A percentile compares a stretch with the other conserved stretches of the same genome.
phyloP scores from a whole-genome alignment of 306 rosid genomes.

The Casuarina glauca region DNA sequence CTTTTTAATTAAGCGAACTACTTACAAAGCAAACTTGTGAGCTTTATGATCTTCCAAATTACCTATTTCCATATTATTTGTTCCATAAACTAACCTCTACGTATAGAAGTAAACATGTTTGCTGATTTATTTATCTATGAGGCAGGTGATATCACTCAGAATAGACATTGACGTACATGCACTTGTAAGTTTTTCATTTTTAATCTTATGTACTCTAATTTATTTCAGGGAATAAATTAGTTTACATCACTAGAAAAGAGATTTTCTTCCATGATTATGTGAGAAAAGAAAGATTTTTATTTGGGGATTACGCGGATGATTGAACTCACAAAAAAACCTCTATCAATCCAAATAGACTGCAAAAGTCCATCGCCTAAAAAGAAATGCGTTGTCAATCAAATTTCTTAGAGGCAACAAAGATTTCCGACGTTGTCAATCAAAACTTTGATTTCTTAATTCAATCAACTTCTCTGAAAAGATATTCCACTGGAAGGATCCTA shows the following conservation, averaged over 20 bases:
- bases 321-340: background rate
- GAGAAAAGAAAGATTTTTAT: background rate
- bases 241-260: background rate
- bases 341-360: slow-evolving; percentile 11
- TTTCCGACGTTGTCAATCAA: slow-evolving; percentile 20
- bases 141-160: too few relatives aligned
- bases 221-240: background rate
- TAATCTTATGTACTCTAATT: background rate
- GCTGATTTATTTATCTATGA: too few relatives aligned
- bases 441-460: slow-evolving; percentile 18
- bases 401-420: slow-evolving; percentile 17
- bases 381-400: slow-evolving; percentile 22
- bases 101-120: too few relatives aligned
- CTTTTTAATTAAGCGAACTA: too few relatives aligned
- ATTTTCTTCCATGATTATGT: background rate
- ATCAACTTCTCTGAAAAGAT: slow-evolving; percentile 34
- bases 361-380: slow-evolving; percentile 9
- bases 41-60: too few relatives aligned
- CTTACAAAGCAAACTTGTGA: too few relatives aligned
- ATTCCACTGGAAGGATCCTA: slow-evolving; percentile 41
- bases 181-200: background rate
- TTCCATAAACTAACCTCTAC: too few relatives aligned
- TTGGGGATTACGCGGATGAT: background rate
- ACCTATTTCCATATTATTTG: too few relatives aligned
- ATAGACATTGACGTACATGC: background rate